phyloP scores from a whole-genome alignment of 495 filamentous ascomycete genomes.

The Aspergillus steynii region DNA sequence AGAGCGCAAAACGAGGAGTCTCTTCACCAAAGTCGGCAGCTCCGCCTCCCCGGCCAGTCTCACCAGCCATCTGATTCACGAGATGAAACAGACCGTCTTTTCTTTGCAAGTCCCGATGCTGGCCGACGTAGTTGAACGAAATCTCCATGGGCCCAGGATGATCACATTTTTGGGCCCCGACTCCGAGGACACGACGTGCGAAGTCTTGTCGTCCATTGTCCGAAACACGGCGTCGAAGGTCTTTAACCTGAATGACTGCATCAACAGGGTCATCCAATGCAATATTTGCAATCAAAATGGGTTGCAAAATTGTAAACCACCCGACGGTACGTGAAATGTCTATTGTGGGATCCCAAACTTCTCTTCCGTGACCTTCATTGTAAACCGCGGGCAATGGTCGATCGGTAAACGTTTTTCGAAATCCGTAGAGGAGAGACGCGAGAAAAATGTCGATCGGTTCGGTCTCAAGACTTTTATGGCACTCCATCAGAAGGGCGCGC shows the following conservation, averaged over 20 bases:
- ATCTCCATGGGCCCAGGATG: conserved; percentile 66
- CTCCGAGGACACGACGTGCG: conserved; percentile 45
- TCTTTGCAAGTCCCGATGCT: conserved; percentile 62
- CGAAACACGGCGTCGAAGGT: conserved; percentile 40
- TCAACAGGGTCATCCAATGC: conserved; percentile 35
- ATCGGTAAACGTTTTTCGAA: conserved; percentile 50
- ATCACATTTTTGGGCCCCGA: conserved; percentile 36
- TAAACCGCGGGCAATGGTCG: conserved; percentile 54
- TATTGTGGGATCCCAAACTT: conserved; percentile 49
- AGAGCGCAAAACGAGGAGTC: conserved; percentile 62
- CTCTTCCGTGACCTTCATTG: conserved; percentile 59
- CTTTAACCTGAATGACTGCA: conserved; percentile 47
- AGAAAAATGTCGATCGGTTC: conserved; percentile 56
- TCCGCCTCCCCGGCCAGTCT: conserved; percentile 42
- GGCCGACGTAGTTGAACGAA: conserved; percentile 69
- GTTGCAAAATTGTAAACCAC: conserved; percentile 62
- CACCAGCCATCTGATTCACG: conserved; percentile 50
- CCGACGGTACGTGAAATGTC: conserved; percentile 61
- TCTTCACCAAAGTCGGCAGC: conserved; percentile 59
- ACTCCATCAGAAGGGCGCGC: conserved; percentile 41
- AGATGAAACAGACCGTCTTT: conserved; percentile 62
- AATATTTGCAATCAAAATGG: conserved; percentile 35
- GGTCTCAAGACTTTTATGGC: conserved; percentile 49
- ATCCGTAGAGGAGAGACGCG: conserved; percentile 52
- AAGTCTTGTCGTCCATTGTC: conserved; percentile 55